phyloP scores from a whole-genome alignment of 352 stramenopile genomes.

The Thalassiosira oceanica region DNA sequence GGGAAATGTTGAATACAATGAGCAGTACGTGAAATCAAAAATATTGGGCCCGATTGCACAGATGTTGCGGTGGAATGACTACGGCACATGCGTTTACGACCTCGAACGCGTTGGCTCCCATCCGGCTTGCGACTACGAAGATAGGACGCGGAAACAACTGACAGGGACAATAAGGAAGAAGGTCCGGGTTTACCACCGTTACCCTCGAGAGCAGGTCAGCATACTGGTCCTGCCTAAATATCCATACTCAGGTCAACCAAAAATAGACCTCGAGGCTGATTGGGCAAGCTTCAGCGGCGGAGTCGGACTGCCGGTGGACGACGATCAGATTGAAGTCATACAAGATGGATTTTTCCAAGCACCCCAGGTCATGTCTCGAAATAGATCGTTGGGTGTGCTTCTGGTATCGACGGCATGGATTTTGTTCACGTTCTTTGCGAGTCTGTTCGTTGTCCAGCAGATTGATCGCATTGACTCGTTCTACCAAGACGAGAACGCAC shows the following conservation, averaged over 20 bases:
- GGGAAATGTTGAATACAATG: conserved; percentile 36
- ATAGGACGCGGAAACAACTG: conserved; percentile 5
- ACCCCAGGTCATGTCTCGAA: conserved; percentile 5
- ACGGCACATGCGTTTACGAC: conserved; percentile 60
- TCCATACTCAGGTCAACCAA: conserved; percentile 62
- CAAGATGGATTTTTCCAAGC: background rate
- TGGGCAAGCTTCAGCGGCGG: conserved; percentile 39
- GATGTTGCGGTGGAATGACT: conserved; percentile 17
- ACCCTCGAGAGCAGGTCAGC: conserved; percentile 53
- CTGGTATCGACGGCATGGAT: conserved; percentile 30
- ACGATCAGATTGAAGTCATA: conserved; percentile 1
- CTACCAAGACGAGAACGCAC: conserved; percentile 32
- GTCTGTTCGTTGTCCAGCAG: conserved; percentile 27
- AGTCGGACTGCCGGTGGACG: conserved; percentile 1
- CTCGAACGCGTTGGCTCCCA: conserved; percentile 23
- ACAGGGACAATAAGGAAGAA: conserved; percentile 40
- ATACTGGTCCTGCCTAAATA: conserved; percentile 55
- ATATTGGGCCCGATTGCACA: background rate
- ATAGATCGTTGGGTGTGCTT: conserved; percentile 34
- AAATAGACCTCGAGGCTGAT: conserved; percentile 71
- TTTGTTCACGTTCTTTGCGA: conserved; percentile 23
- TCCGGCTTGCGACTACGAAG: conserved; percentile 29
- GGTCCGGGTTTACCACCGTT: conserved; percentile 62
- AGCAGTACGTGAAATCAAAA: conserved; percentile 15
- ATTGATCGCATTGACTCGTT: conserved; percentile 27